These are phyloP conservation scores for Fraxinus pennsylvanica DNA, from an alignment of 257 asterid genomes.

Conservation along the genomic window DNA sequence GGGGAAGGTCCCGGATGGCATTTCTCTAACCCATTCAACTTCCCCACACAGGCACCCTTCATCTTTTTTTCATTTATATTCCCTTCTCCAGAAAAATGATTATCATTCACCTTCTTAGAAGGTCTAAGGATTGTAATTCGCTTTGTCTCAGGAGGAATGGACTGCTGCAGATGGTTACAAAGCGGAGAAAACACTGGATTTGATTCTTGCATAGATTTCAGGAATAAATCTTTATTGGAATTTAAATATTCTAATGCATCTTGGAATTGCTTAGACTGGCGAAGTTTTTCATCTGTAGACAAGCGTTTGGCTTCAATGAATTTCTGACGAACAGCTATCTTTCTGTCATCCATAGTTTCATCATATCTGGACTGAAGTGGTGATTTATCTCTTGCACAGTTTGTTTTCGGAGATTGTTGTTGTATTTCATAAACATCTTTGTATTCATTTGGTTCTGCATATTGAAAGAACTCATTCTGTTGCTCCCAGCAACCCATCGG, in stretches of 20 bases:
- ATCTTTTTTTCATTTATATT: slow-evolving; percentile 45
- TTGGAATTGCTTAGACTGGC: slow-evolving; percentile 79
- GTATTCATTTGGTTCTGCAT: slow-evolving; percentile 48
- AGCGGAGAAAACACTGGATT: slow-evolving; percentile 62
- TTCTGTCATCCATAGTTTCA: slow-evolving; percentile 48
- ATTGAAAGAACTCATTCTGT: slow-evolving; percentile 54
- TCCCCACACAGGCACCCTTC: slow-evolving; percentile 36
- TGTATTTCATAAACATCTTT: slow-evolving; percentile 72
- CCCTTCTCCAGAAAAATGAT: slow-evolving; percentile 42
- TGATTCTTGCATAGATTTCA: slow-evolving; percentile 86
- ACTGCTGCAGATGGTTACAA: slow-evolving; percentile 51
- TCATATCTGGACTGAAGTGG: slow-evolving; percentile 50
- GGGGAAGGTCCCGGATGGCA: slow-evolving; percentile 40
- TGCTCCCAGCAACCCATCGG: slow-evolving; percentile 66
- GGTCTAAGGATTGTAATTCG: slow-evolving; percentile 92
- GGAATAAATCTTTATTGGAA: slow-evolving; percentile 84
- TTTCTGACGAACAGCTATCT: slow-evolving; percentile 84
- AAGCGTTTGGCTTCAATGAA: slow-evolving; percentile 81
- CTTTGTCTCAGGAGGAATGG: slow-evolving; percentile 71
- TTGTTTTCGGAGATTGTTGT: slow-evolving; percentile 52
- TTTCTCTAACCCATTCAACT: slow-evolving; percentile 40
- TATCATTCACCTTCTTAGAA: slow-evolving; percentile 58
- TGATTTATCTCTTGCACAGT: slow-evolving; percentile 34
- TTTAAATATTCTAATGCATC: slow-evolving; percentile 82
- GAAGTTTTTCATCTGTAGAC: slow-evolving; percentile 74